These are phyloP conservation scores for Gossypium trilobum DNA, from an alignment of 441 rosid species.

Conservation along the genomic window DNA sequence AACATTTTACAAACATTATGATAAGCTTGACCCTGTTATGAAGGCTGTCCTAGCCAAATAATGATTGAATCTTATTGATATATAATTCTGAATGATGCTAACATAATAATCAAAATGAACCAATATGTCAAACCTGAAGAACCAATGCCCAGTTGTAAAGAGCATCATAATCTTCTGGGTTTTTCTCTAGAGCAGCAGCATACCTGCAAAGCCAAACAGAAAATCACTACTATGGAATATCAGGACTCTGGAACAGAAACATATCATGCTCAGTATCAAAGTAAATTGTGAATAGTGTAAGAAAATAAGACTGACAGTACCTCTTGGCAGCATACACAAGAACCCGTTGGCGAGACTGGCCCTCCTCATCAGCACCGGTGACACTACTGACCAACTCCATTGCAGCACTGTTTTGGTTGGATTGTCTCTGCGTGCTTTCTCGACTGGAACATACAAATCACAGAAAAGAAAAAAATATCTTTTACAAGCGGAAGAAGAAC, in stretches of 20 bases:
- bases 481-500: neutral
- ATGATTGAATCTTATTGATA: neutral
- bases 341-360: slow-evolving; percentile 89
- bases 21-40: neutral
- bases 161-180: slow-evolving; percentile 93
- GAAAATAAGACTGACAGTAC: slow-evolving; percentile 27
- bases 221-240: neutral
- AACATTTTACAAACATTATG: neutral
- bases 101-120: neutral
- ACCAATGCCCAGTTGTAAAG: slow-evolving; percentile 95
- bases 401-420: slow-evolving; percentile 62
- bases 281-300: neutral
- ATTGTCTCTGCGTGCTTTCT: slow-evolving; percentile 42
- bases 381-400: slow-evolving; percentile 82
- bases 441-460: slow-evolving; percentile 40
- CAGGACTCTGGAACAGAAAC: neutral
- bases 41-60: neutral
- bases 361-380: slow-evolving; percentile 79
- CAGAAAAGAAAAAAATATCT: neutral
- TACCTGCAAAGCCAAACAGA: slow-evolving; percentile 47
- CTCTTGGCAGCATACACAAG: slow-evolving; percentile 94
- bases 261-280: neutral
- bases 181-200: slow-evolving; percentile 76
- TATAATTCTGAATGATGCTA: neutral
- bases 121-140: slow-evolving; percentile 63